These are phyloP conservation scores for Anisodus acutangulus DNA, from an alignment of 257 asterid species.

Conservation along the genomic window DNA sequence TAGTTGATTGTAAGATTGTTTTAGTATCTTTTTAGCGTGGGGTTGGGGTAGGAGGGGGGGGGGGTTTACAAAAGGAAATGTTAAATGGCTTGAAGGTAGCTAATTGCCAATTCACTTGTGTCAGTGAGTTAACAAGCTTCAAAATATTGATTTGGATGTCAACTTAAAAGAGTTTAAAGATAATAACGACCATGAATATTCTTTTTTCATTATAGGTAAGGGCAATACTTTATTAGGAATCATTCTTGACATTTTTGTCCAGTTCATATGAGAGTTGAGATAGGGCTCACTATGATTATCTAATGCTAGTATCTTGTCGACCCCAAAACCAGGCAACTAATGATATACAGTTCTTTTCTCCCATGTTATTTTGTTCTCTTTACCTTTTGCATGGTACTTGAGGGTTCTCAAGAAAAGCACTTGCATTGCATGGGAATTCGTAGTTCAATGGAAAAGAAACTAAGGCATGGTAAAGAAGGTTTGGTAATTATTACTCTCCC, in stretches of 20 bases:
- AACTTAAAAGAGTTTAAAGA: neutral
- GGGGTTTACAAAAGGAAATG: neutral
- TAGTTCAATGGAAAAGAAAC: constrained; percentile 51
- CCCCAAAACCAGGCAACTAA: neutral
- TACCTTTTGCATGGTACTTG: constrained; percentile 44
- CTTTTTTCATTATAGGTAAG: constrained; percentile 1
- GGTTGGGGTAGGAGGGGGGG: neutral
- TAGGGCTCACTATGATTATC: neutral
- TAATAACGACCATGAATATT: neutral
- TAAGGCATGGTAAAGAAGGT: constrained; percentile 61
- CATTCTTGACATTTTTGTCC: neutral
- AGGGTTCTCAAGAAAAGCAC: constrained; percentile 41
- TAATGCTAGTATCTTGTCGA: neutral
- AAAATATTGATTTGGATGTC: neutral
- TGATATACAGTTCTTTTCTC: neutral
- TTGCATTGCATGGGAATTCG: constrained; percentile 64
- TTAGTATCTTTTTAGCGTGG: neutral
- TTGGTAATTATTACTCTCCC: constrained; percentile 43
- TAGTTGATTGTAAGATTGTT: neutral
- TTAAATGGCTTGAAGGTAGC: neutral
- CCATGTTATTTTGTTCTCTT: constrained; percentile 15
- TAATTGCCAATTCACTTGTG: neutral
- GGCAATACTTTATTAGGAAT: neutral
- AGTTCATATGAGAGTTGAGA: constrained; percentile 1
- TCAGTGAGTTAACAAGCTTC: constrained; percentile 7